phyloP scores from a whole-genome alignment of 1,284 basidiomycete genomes.

The Coniophora puteana region DNA sequence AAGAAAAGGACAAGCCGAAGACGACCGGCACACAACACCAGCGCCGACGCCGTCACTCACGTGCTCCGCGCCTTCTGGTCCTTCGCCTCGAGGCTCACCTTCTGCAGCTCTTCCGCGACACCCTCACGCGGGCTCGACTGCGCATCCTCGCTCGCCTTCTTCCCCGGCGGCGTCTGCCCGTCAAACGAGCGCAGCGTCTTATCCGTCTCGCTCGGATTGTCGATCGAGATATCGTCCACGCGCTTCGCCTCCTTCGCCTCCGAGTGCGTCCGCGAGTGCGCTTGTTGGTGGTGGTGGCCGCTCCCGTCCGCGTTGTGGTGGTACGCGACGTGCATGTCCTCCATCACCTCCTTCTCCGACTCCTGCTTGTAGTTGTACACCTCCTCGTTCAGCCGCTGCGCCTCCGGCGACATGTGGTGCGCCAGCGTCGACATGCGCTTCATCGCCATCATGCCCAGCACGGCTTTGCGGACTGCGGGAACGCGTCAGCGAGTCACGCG shows the following conservation, averaged over 20 bases:
- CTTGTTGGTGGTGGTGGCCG: slow-evolving; percentile 11
- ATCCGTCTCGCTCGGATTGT: slow-evolving; percentile 12
- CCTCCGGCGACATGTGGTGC: slow-evolving; percentile 37
- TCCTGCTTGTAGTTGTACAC: slow-evolving; percentile 77
- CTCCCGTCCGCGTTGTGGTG: slow-evolving; percentile 37
- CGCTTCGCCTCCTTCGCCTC: slow-evolving; percentile 21
- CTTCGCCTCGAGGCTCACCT: no score
- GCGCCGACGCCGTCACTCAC: no score
- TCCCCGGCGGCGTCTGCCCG: no score
- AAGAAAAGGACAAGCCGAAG: no score
- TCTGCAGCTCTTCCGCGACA: no score
- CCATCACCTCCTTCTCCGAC: slow-evolving; percentile 55
- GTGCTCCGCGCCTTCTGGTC: no score
- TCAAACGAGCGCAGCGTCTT: no score
- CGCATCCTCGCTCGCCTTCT: no score
- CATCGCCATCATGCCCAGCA: slow-evolving; percentile 82
- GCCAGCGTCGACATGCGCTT: slow-evolving; percentile 66
- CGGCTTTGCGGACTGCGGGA: slow-evolving; percentile 76
- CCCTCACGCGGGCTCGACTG: no score
- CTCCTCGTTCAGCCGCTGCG: slow-evolving; percentile 56
- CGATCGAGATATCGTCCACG: slow-evolving; percentile 25
- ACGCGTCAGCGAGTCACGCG: slow-evolving; percentile 2
- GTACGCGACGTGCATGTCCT: slow-evolving; percentile 46
- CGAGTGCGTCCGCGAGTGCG: slow-evolving; percentile 11
- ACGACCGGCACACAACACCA: no score